These are phyloP conservation scores for Aegilops sharonensis DNA, from an alignment of 176 grass and related monocot genomes.

Conservation along the genomic window DNA sequence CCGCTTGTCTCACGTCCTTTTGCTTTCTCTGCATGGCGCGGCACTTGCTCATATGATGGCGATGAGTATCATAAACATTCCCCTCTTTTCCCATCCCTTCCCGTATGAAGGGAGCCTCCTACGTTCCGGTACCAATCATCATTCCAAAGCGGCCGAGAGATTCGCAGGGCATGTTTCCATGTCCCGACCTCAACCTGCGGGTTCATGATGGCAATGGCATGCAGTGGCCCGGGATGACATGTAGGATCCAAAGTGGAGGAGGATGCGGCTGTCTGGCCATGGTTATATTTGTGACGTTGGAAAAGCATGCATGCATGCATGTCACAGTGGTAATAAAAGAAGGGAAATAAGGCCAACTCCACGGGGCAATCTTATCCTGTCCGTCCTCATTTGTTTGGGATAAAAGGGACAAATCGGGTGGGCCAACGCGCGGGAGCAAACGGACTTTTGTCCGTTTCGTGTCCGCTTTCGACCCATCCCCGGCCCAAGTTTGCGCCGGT, in stretches of 20 bases:
- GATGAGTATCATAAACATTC: constrained; percentile 42
- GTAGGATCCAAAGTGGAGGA: neutral
- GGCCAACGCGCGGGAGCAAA: too few relatives aligned
- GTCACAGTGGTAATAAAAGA: too few relatives aligned
- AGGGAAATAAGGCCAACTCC: too few relatives aligned
- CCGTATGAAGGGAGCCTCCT: constrained; percentile 27
- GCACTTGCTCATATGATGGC: constrained; percentile 36
- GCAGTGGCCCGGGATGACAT: neutral
- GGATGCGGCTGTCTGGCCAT: neutral
- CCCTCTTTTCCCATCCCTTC: constrained; percentile 23
- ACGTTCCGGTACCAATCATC: constrained; percentile 53
- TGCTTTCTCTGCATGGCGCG: constrained; percentile 40
- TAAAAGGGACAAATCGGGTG: too few relatives aligned
- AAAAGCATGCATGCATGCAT: neutral
- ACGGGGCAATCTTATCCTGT: too few relatives aligned
- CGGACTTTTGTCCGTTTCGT: too few relatives aligned
- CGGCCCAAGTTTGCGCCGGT: too few relatives aligned
- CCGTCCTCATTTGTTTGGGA: too few relatives aligned
- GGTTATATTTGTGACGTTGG: neutral
- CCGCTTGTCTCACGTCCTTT: constrained; percentile 12
- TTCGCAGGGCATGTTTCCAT: constrained; percentile 45
- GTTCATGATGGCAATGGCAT: constrained; percentile 14
- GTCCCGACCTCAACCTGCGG: constrained; percentile 3
- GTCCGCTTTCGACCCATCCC: too few relatives aligned
- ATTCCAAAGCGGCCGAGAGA: constrained; percentile 33